A percentile compares a stretch with the other conserved stretches of the same genome.
Evolutionary conservation across 2,329 filamentous ascomycete genomes (phyloP).

Genomic region (Colletotrichum ledebouriae): DNA sequence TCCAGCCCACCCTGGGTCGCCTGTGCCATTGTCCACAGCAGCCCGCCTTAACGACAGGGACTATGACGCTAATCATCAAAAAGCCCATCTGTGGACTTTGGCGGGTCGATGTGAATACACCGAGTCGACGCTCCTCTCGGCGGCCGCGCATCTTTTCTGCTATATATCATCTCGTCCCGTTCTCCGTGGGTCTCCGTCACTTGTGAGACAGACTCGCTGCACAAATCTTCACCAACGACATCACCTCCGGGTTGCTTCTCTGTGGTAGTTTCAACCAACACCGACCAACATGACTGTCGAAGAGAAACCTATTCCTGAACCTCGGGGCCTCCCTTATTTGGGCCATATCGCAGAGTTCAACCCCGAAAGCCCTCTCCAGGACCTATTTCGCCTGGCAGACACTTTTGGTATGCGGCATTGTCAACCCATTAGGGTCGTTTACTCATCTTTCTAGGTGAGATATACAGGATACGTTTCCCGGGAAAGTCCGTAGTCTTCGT

Average conservation of each 20-base stretch:
- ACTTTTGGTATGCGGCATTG: slow-evolving; percentile 68
- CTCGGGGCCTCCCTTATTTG: slow-evolving; percentile 73
- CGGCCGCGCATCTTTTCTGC: too few relatives aligned
- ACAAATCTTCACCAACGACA: too few relatives aligned
- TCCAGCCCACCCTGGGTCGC: slow-evolving; percentile 6
- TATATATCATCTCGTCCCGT: too few relatives aligned
- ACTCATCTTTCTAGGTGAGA: slow-evolving; percentile 60
- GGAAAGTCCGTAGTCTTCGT: slow-evolving; percentile 62
- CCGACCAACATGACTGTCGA: slow-evolving; percentile 46
- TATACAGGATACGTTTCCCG: slow-evolving; percentile 68
- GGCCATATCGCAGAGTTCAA: slow-evolving; percentile 77
- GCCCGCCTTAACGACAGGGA: slow-evolving; percentile 3
- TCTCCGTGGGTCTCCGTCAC: not conserved
- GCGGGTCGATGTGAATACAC: too few relatives aligned
- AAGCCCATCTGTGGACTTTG: too few relatives aligned
- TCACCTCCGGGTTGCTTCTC: not conserved
- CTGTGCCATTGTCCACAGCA: not conserved
- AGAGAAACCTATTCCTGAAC: slow-evolving; percentile 53
- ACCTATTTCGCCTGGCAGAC: slow-evolving; percentile 70
- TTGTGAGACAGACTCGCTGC: too few relatives aligned
- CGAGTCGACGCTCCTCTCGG: too few relatives aligned
- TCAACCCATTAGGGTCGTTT: not conserved
- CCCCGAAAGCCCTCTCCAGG: slow-evolving; percentile 66
- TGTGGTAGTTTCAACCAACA: not conserved
- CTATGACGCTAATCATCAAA: not conserved